Base-by-base conservation (phyloP, 352 stramenopile species). In the Halophytophthora polymorphica region DNA sequence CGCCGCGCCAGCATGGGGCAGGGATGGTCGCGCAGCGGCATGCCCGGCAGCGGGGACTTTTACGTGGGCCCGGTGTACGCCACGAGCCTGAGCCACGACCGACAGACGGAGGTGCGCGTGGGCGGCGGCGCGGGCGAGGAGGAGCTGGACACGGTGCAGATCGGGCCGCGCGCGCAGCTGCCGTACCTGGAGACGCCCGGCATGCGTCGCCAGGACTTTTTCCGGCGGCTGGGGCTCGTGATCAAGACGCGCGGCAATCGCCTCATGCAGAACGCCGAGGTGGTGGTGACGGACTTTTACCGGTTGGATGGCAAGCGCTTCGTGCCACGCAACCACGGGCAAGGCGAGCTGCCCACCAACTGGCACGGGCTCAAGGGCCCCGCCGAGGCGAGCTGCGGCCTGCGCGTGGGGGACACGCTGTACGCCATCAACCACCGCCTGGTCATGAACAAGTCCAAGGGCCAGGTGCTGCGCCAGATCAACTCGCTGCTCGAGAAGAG, bases 391-490 rank as follows among this genome's bases (percentile, higher is more conserved):
- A 90, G 79, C 46, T 71, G 71, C 35, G 81, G 73, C 4, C 67
- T 94, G n/a, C 81, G 83, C 45, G 64, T 82, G 5, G 81, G 83
- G 18, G 83, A 94, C 60, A 86, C 77, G 39, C 70, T 94, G 34
- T 92, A 94, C 59, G 80, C 83, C 33, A 86, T 94, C 51, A 94
- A 94, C 67, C 78, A 91, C 50, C 71, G 77, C 53, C 74, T 90
- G n/a, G 79, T 94, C 13, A 79, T 90, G 53, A 94, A 94, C 69
- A 92, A 92, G 62, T 88, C 79, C 41, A 86, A 82, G 59, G 77
- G 81, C 13, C 83, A 94, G 50, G 80, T 94, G 47, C 64, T 94
- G 43, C 72, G 81, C 59, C 77, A 92, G 57, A 87, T 94, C 45
- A 77, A 83, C 58, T 71, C 78, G 50, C 62, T 88, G 49, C 58